phyloP scores from a whole-genome alignment of 1,284 basidiomycete species.

The Cyathus olla region DNA sequence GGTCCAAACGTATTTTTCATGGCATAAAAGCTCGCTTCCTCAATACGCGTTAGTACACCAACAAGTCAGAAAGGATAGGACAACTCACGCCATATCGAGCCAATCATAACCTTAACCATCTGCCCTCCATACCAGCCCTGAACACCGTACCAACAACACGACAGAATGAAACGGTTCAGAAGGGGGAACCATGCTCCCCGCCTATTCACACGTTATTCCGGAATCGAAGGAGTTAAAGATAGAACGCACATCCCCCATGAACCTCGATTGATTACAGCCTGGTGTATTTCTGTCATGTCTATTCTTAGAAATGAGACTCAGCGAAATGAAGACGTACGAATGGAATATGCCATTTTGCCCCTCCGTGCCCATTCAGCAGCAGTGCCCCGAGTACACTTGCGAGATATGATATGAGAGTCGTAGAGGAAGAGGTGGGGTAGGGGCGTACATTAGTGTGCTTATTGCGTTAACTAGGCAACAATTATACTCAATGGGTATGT shows the following conservation, averaged over 20 bases:
- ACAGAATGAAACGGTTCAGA: conserved; percentile 38
- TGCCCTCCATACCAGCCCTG: conserved; percentile 42
- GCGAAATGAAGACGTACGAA: conserved; percentile 27
- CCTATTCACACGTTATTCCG: conserved; percentile 8
- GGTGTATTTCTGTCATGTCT: not conserved
- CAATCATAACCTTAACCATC: conserved; percentile 45
- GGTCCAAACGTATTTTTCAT: conserved; percentile 41
- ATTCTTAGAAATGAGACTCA: not conserved
- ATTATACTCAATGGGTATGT: too few relatives aligned
- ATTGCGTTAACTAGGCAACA: too few relatives aligned
- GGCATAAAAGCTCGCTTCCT: conserved; percentile 40
- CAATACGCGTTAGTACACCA: too few relatives aligned
- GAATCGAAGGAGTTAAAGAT: too few relatives aligned
- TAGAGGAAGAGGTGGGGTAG: too few relatives aligned
- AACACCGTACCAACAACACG: conserved; percentile 41
- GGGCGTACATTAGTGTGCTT: too few relatives aligned
- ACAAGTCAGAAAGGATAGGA: not conserved
- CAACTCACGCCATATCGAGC: conserved; percentile 43
- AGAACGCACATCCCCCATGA: conserved; percentile 40
- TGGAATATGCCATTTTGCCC: conserved; percentile 41
- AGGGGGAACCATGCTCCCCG: conserved; percentile 38
- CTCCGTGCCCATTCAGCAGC: conserved; percentile 36
- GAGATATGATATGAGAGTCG: too few relatives aligned
- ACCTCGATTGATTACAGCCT: conserved; percentile 37
- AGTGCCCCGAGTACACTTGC: conserved; percentile 33